Base-by-base conservation (phyloP, 805 yeast species). In the Pichia cephalocereana region DNA sequence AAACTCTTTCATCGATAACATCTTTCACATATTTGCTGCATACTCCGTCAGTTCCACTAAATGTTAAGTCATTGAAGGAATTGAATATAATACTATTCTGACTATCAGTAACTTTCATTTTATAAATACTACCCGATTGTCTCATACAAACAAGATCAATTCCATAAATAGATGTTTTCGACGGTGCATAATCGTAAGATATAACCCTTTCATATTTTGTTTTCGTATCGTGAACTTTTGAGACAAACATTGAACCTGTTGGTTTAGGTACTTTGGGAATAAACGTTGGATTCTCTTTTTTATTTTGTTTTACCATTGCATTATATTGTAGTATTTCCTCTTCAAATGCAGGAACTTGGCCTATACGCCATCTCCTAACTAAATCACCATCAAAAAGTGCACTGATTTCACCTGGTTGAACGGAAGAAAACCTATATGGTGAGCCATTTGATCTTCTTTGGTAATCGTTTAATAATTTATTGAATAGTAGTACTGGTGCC, bases 91-190 rank as follows among this genome's bases (percentile, higher is more conserved):
- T 61, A 9, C 80, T 71, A 37, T 79, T 79, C 32, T 80, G 80
- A 44, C 84, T 76, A 59, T 86, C 91, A 1, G 70, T 66, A 0
- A 83, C 85, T 0, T 83, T 76, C 90, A 86, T 86, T 49, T 83
- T 72, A 64, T 85, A 89, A 0, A 89, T 81, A 46, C 86, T 83
- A 4, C 97, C 97, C 1, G 95, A 85, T 57, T 87, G 95, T 54
- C 96, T 71, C 84, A 90, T 83, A 63, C 97, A 89, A 30, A 90
- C 79, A 49, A 86, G 72, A 55, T 83, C 80, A 9, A 85, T 75
- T 1, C 79, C 75, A 23, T 80, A 73, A n/a, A 62, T 66, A 2
- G 78, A 68, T 7, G 58, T 47, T 4, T 65, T 51, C 48, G 76
- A 79, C 0, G 82, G 80, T n/a, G 82, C 77, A 61, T 88, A 89